Base-by-base conservation (phyloP, 306 rosid species). In the Castanea crenata region DNA sequence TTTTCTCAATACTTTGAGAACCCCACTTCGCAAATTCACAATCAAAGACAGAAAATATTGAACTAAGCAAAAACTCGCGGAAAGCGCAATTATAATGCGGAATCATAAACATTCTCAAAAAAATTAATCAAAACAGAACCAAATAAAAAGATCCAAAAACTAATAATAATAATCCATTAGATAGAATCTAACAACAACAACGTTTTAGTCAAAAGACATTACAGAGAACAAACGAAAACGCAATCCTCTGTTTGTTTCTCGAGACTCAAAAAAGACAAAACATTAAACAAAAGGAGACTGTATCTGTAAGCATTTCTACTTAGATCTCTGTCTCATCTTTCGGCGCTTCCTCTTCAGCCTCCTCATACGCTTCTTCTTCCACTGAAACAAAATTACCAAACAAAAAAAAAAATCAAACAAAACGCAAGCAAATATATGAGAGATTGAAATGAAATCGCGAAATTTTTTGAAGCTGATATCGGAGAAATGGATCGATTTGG, bases 311-410 rank as follows among this genome's bases (percentile, higher is more conserved):
- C 3, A 41, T 41, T 58, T 58, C 64, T 58, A 58, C 64, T 58
- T 58, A 13, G 64, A 58, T 58, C 64, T 58, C 64, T 58, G 64
- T 25, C 64, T 58, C 64, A 58, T 58, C 64, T 58, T 58, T 58
- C 64, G 31, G 64, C 64, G 64, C 64, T 58, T 58, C 2, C 64
- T 58, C 64, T 58, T 58, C 31, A 58, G 64, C 64, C 64, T 58
- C 64, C 64, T 58, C 64, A 58, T 58, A 25, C 64, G 64, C 29
- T 58, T 58, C 64, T 58, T 58, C 31, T 58, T 58, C 64, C 64
- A 58, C 64, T 58, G 23, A 58, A 57, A 58, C 1, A 58, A 9
- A 58, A 12, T 58, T 58, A 23, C 29, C 64, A 58, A 20, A 46
- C 15, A 46, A n/a, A n/a, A n/a, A n/a, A n/a, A n/a, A n/a, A n/a